phyloP scores from a whole-genome alignment of 352 stramenopile species.

The Phytophthora capsici region DNA sequence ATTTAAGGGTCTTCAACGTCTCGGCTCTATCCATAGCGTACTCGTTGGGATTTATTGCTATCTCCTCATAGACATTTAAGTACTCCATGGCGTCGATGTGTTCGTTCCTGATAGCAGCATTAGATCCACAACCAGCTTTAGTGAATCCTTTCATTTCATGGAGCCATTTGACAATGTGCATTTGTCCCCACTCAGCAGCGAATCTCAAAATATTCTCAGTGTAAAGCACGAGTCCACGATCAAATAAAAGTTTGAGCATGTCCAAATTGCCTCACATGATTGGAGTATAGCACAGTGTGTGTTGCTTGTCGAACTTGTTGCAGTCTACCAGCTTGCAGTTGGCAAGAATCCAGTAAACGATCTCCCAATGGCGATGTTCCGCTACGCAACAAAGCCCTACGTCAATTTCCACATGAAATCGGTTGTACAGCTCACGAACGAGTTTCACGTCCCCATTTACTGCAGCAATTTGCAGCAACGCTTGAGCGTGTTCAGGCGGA shows the following conservation, averaged over 20 bases:
- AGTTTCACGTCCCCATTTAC: background rate
- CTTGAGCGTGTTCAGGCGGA: background rate
- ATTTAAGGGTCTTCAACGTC: background rate
- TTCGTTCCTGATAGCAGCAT: background rate
- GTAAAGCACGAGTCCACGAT: background rate
- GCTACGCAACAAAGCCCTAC: too few species aligned
- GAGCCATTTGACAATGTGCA: conserved; percentile 9
- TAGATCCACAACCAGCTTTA: background rate
- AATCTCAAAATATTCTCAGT: background rate
- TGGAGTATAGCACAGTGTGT: too few species aligned
- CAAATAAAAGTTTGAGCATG: background rate
- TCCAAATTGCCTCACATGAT: background rate
- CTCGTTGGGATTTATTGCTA: too few species aligned
- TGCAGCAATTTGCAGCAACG: background rate
- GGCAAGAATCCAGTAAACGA: background rate
- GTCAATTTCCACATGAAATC: background rate
- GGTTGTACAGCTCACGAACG: background rate
- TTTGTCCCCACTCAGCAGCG: background rate
- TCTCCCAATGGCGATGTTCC: too few species aligned
- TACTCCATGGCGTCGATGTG: too few species aligned
- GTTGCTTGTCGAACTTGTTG: background rate
- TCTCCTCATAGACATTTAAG: too few species aligned
- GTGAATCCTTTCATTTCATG: background rate
- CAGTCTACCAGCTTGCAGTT: too few species aligned
- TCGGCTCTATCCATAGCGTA: too few species aligned